Base-by-base conservation (phyloP, 2,329 filamentous ascomycete species). In the Cryphonectria carpinicola region DNA sequence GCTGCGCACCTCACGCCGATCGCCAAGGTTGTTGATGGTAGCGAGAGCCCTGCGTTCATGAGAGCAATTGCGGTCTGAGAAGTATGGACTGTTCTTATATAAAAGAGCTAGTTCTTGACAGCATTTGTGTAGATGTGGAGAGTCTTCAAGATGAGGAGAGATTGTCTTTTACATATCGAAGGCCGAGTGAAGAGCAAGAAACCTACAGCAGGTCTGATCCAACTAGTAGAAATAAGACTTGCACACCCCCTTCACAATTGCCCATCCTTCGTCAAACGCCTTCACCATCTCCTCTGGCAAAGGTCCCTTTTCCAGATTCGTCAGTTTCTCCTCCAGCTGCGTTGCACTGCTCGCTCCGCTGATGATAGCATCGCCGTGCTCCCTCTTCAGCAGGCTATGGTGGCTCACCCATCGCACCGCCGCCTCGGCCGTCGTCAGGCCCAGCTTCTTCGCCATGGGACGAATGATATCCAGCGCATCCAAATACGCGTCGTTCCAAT, bases 251-350 rank as follows among this genome's bases (percentile, higher is more conserved):
- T 93, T 94, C 17, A 87, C 84, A 25, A 90, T 82, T 75, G 84
- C 74, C 93, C 93, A 97, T 5, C 92, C 93, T 78, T 92, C 83
- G 75, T 97, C 93, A 72, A 97, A 82, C 13, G 86, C 87, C 74
- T 89, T 80, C 17, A 94, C 83, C 22, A 94, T 88, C 43, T 93
- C 90, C 7, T 91, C 86, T 0, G 91, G 91, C 67, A 94, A 79
- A 0, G 90, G 90, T 0, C 90, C 89, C 83, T 84, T 83, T 75
- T 86, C 83, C 4, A 87, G 74, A 65, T 80, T 80, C 41, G 81
- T 77, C 58, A 87, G 73, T 67, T 87, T 87, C 70, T 81, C 78
- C 71, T 83, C 79, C 37, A 87, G 77, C 74, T 87, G 84, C 39
- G 80, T 78, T 52, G 80, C 75, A 65, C 80, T 83, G 69, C 83